phyloP scores from a whole-genome alignment of 768 basidiomycete species.

The Tricholoma sp. region DNA sequence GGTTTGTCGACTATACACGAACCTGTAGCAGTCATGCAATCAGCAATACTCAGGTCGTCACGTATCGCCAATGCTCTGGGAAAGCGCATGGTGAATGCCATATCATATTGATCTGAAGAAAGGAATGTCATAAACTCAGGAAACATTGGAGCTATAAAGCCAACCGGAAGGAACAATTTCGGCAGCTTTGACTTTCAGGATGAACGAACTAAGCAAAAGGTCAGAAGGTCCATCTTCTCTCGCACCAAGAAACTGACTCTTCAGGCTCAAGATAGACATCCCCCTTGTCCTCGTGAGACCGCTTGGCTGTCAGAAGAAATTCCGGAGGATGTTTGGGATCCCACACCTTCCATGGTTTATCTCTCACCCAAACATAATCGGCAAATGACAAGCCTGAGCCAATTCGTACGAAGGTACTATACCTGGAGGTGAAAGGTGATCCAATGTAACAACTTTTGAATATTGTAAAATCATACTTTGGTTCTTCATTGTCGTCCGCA shows the following conservation, averaged over 20 bases:
- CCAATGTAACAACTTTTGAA: not conserved
- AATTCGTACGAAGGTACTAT: slow-evolving; percentile 82
- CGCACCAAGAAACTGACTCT: slow-evolving; percentile 48
- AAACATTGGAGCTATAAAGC: slow-evolving; percentile 1
- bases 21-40: slow-evolving; percentile 73
- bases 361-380: slow-evolving; percentile 82
- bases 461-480: slow-evolving; percentile 41
- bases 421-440: slow-evolving; percentile 40
- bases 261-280: slow-evolving; percentile 88
- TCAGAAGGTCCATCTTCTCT: not conserved
- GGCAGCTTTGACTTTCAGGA: slow-evolving; percentile 89
- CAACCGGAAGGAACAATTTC: slow-evolving; percentile 77
- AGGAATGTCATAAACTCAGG: slow-evolving; percentile 3
- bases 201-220: slow-evolving; percentile 69
- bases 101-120: slow-evolving; percentile 69
- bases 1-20: not conserved
- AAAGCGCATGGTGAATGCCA: slow-evolving; percentile 91
- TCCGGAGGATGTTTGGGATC: slow-evolving; percentile 67
- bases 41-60: slow-evolving; percentile 67
- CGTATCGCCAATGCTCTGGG: slow-evolving; percentile 79
- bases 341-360: slow-evolving; percentile 80
- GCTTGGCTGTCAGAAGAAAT: slow-evolving; percentile 60
- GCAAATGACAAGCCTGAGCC: slow-evolving; percentile 84
- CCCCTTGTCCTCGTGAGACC: slow-evolving; percentile 71
- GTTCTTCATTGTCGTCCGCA: slow-evolving; percentile 54